These are phyloP conservation scores for Puccinia coronata DNA, from an alignment of 1,284 basidiomycete species.

Conservation along the genomic window DNA sequence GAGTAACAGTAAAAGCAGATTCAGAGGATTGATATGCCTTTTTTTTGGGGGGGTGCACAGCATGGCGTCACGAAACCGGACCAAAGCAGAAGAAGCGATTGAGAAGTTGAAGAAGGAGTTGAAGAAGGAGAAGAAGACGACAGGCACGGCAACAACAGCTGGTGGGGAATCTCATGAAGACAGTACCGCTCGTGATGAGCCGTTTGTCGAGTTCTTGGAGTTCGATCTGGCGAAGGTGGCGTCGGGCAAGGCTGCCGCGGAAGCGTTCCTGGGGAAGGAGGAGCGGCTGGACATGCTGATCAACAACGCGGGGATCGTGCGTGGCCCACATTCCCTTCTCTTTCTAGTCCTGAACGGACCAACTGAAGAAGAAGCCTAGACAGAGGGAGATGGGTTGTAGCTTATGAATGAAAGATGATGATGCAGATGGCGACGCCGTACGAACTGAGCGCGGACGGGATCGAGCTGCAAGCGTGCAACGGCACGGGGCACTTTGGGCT, in stretches of 20 bases:
- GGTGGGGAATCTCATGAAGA: slow-evolving; percentile 39
- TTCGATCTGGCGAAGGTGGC: slow-evolving; percentile 57
- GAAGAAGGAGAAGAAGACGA: slow-evolving; percentile 18
- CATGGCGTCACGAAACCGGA: slow-evolving; percentile 33
- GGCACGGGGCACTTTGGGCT: slow-evolving; percentile 27
- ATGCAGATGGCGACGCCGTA: slow-evolving; percentile 32
- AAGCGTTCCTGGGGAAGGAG: slow-evolving; percentile 53
- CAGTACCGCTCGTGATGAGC: slow-evolving; percentile 14
- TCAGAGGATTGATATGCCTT: neutral
- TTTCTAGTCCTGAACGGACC: neutral
- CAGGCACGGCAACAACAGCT: slow-evolving; percentile 17
- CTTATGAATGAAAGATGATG: neutral
- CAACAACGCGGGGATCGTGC: slow-evolving; percentile 55
- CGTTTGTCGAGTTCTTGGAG: slow-evolving; percentile 55
- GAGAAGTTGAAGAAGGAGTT: slow-evolving; percentile 48
- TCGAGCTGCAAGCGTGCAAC: slow-evolving; percentile 46
- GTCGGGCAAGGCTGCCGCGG: slow-evolving; percentile 54
- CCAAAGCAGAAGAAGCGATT: slow-evolving; percentile 29
- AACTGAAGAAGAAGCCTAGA: no score
- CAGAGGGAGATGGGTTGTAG: no score
- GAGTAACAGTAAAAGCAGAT: neutral
- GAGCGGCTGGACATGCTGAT: slow-evolving; percentile 57
- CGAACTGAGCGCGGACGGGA: slow-evolving; percentile 34
- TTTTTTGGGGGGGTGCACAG: no score
- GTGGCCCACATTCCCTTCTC: neutral